phyloP scores from a whole-genome alignment of 208 protist genomes.

The Acanthamoeba healyi region DNA sequence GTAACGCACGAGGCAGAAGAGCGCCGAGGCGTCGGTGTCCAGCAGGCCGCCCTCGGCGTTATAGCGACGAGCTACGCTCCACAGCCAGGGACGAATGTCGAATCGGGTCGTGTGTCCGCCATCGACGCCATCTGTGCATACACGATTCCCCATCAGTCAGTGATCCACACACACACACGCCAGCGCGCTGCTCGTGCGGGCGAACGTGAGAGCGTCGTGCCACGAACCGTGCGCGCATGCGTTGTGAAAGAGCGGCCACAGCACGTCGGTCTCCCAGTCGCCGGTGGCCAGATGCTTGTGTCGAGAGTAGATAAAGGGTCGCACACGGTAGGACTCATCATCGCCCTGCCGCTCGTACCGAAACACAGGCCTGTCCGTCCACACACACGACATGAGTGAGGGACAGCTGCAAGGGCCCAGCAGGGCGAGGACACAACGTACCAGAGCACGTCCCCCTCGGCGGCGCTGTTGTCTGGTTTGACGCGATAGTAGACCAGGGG shows the following conservation, averaged over 20 bases:
- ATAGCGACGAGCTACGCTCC: conserved; percentile 30
- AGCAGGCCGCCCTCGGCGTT: conserved; percentile 11
- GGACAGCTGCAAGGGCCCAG: neutral
- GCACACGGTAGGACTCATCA: neutral
- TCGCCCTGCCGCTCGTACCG: conserved; percentile 38
- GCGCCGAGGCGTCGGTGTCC: neutral
- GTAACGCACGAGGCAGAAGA: conserved; percentile 53
- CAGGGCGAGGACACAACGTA: neutral
- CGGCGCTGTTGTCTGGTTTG: neutral
- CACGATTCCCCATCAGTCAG: neutral
- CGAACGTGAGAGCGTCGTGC: neutral
- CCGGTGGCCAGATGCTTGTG: neutral
- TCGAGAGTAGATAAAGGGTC: neutral
- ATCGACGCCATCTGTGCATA: neutral
- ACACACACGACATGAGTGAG: neutral
- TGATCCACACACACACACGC: neutral
- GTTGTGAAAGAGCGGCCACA: conserved; percentile 17
- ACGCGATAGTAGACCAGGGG: conserved; percentile 43
- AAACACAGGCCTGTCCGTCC: conserved; percentile 19
- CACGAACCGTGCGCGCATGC: neutral
- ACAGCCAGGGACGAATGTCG: conserved; percentile 43
- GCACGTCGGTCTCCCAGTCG: conserved; percentile 29
- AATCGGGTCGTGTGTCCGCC: neutral
- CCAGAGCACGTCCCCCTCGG: conserved; percentile 44
- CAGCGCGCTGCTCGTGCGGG: neutral